Percentiles rank a stretch among this genome's conserved stretches.
Conservation (phyloP, 345 rosid species). For the Psidium friedrichsthalianum region DNA sequence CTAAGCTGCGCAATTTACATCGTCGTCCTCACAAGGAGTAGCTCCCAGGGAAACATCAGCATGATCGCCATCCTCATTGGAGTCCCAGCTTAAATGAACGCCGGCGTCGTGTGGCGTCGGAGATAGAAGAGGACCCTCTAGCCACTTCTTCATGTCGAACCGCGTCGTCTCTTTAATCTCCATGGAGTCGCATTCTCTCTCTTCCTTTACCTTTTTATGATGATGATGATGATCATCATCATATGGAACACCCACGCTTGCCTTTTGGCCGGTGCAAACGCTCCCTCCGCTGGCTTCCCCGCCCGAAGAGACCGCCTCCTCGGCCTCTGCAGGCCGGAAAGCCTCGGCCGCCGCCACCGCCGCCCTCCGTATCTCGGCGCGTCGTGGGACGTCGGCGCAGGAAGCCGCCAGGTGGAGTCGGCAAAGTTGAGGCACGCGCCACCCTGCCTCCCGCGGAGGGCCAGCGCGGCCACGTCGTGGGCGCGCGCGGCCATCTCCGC, state of each 20-base stretch:
- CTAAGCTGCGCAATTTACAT: not conserved
- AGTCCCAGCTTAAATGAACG: not conserved
- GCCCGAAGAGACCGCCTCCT: not conserved
- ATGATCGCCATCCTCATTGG: not conserved
- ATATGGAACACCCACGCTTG: not conserved
- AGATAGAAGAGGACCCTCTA: not conserved
- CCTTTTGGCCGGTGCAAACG: not conserved
- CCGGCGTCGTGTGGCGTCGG: not conserved
- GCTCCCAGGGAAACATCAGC: not conserved
- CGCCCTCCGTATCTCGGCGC: slow-evolving; percentile 27
- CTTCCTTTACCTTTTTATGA: not conserved
- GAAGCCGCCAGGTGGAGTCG: slow-evolving; percentile 15
- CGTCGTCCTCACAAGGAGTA: not conserved
- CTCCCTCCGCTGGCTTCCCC: not conserved
- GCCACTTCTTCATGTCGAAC: not conserved
- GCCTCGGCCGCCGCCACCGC: slow-evolving; percentile 25
- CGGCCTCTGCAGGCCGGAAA: not conserved
- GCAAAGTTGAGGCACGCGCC: slow-evolving; percentile 38
- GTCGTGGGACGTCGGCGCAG: slow-evolving; percentile 18
- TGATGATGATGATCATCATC: no score
- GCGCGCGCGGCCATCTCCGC: slow-evolving; percentile 42
- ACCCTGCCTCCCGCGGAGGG: slow-evolving; percentile 22
- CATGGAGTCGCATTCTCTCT: not conserved
- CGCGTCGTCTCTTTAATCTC: not conserved
- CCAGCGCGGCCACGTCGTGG: slow-evolving; percentile 35